Percentiles rank a stretch among this genome's conserved stretches.
phyloP scores from a whole-genome alignment of 139 green algal genomes.

The Mychonastes homosphaera region DNA sequence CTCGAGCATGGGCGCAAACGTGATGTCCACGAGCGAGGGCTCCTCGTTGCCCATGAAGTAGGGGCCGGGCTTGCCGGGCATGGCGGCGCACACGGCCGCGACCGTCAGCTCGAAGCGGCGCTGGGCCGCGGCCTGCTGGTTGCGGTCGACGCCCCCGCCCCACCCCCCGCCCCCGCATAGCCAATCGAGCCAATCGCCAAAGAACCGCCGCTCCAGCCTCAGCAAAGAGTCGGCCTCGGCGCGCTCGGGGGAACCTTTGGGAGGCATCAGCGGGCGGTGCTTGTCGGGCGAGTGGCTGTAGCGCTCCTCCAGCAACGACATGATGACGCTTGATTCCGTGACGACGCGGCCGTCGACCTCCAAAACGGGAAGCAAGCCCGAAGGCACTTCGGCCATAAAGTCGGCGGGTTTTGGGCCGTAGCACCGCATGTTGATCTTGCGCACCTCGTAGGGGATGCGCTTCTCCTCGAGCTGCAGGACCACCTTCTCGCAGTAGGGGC shows the following conservation, averaged over 20 bases:
- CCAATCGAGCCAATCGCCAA: conserved; percentile 68
- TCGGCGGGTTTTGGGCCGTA: conserved; percentile 83
- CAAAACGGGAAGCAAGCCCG: conserved; percentile 75
- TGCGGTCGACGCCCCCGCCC: conserved; percentile 30
- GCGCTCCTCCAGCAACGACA: conserved; percentile 48
- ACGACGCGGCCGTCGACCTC: conserved; percentile 77
- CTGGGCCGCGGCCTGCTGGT: too few relatives aligned
- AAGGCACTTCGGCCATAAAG: conserved; percentile 55
- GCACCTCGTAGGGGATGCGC: conserved; percentile 72
- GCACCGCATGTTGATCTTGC: conserved; percentile 89
- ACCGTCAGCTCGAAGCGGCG: too few relatives aligned
- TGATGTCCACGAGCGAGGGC: conserved; percentile 67
- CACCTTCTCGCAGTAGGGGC: conserved; percentile 58
- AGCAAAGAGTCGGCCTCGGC: conserved; percentile 51
- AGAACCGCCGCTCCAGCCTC: conserved; percentile 70
- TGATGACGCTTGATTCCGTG: conserved; percentile 54
- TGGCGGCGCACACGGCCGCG: neutral
- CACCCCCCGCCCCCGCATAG: conserved; percentile 42
- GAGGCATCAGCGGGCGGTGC: conserved; percentile 62
- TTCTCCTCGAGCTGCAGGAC: conserved; percentile 92
- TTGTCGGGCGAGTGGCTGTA: too few relatives aligned
- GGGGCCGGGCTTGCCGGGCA: conserved; percentile 37
- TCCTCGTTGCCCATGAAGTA: conserved; percentile 82
- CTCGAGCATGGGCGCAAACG: conserved; percentile 88
- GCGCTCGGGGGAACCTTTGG: conserved; percentile 26